Evolutionary conservation across 2,329 filamentous ascomycete species (phyloP), one percentile per base, ranked within the genome.

Genomic region (Periconia sp.): DNA sequence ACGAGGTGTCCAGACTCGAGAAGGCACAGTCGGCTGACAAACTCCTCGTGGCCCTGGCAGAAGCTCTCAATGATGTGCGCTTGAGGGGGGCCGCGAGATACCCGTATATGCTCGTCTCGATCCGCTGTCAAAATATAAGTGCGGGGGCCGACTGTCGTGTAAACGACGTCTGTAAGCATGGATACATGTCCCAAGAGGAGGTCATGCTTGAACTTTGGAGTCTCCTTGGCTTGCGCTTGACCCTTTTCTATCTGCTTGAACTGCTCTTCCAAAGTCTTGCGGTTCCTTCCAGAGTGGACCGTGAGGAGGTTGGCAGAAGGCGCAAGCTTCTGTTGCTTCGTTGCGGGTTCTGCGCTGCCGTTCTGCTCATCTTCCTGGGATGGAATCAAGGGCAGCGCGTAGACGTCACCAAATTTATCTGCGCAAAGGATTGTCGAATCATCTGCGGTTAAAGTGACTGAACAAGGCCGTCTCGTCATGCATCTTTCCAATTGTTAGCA

Each of bases 321-420:
- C 19, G 73, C 68, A 55, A 73, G 80, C 4, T 65, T 40, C 40
- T 53, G 46, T 21, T 61, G 54, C 3, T 45, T 53, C 19, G 62
- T 48, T 13, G 56, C 54, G 13, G 36, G 31, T 12, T 53, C 36
- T 29, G 46, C 44, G 5, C 47, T 52, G 19, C 51, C 57, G 13
- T 56, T 51, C 25, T 54, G 54, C 19, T 63, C 59, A 30, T 71
- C 66, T 24, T 67, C 63, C n/a, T 65, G 60, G 9, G 65, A 57
- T 10, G 61, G 56, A 31, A 90, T 67, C 3, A 97, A 76, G 11
- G 94, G 92, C 6, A 99, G 73, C 9, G 88, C 82, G 72, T 96
- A 97, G 48, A 96, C 92, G 68, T 99, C 94, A 54, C 94, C 94
- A 63, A 97, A 97, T 70, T 99, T 99, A 76, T 99, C 94, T 38